Percentiles rank a stretch among this genome's conserved stretches.
Conservation (phyloP, 1,284 basidiomycete species). For the Pterulicium gracile region DNA sequence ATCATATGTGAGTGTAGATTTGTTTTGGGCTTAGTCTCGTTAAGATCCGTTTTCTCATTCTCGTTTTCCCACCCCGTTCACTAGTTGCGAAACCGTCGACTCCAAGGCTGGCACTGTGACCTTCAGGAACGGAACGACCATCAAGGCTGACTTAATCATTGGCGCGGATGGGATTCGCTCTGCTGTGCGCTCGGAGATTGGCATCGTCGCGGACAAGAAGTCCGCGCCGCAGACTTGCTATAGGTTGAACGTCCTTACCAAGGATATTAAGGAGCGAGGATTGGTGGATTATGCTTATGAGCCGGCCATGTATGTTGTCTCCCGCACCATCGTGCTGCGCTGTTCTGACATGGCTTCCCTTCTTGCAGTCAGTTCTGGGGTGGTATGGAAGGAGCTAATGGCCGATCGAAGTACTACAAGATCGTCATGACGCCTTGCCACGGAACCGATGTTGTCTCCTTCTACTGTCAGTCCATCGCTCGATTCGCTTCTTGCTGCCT, state of each 20-base stretch:
- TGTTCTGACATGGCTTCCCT: neutral
- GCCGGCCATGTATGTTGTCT: conserved; percentile 18
- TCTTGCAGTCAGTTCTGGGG: conserved; percentile 22
- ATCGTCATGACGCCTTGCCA: conserved; percentile 25
- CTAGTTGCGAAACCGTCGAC: conserved; percentile 18
- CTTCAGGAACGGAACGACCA: conserved; percentile 20
- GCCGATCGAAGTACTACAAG: conserved; percentile 24
- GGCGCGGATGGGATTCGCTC: conserved; percentile 31
- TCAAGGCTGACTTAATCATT: conserved; percentile 25
- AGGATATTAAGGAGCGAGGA: conserved; percentile 19
- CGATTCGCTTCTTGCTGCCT: neutral
- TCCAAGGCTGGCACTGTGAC: conserved; percentile 18
- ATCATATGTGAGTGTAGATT: conserved; percentile 7
- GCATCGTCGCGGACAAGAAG: conserved; percentile 18
- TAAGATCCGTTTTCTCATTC: neutral
- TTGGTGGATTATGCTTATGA: conserved; percentile 20
- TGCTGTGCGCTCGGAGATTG: conserved; percentile 17
- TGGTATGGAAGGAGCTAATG: conserved; percentile 17
- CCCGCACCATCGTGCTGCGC: neutral
- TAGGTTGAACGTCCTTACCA: conserved; percentile 19
- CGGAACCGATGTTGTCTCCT: conserved; percentile 20
- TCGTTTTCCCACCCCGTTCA: neutral
- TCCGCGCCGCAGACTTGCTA: conserved; percentile 24
- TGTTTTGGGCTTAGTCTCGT: neutral
- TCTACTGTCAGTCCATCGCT: conserved; percentile 16